Evolutionary conservation across 225 moss, liverwort and hornwort genomes (phyloP), one percentile per base, ranked within the genome.

Genomic region (Thuidium tamariscinum): DNA sequence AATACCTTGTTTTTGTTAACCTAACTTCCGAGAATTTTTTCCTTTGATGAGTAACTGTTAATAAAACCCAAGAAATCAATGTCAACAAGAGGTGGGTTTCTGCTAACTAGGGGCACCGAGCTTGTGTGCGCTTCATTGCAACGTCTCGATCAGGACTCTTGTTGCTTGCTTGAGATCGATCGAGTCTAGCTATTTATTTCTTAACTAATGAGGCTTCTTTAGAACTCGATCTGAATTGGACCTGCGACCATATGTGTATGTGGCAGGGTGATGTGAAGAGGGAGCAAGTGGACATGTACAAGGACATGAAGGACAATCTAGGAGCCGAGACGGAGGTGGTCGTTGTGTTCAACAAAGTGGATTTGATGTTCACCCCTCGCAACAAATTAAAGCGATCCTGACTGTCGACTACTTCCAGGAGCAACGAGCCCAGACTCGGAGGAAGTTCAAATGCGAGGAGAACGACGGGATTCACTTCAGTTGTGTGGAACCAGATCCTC

Each of bases 321-420:
- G 84, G 84, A 73, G 74, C 30, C 70, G n/a, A 61, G 74, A 84
- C 84, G 56, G 5, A 60, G 34, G 84, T 84, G 34, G 10, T 36
- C 34, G 25, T 84, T 74, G 74, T 84, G 84, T 84, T 84, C 74
- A 84, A 84, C 84, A 74, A 84, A 84, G 84, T 84, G 83, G 83
- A 84, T 46, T 42, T 59, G 57, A 73, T 8, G 83, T 71, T 23
- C 74, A 30, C 32, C 59, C 18, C 59, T n/a, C n/a, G n/a, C n/a
- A n/a, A 17, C 5, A 7, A 7, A 32, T 13, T 13, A 54, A 23
- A 20, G 69, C 34, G 46, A 18, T 27, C 27, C 42, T 84, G 30
- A 84, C 83, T 21, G 7, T 8, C 30, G 34, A 60, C 32, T 84
- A 73, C 55, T 84, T 84, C 5, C 3, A 84, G 72, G 8, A 16